Evolutionary conservation across 257 asterid genomes (phyloP).

Genomic region (Przewalskia tangutica): DNA sequence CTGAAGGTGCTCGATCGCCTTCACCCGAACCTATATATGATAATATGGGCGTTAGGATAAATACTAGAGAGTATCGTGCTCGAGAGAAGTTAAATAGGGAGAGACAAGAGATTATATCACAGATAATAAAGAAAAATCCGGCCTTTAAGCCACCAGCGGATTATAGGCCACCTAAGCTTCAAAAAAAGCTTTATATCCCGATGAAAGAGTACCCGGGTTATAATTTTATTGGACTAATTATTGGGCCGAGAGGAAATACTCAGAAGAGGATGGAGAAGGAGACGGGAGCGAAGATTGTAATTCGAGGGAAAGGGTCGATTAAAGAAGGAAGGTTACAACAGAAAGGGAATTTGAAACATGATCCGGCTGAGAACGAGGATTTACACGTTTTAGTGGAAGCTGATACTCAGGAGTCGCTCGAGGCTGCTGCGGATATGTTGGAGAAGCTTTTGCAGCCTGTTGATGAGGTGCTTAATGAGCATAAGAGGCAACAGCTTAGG

Average conservation of each 20-base stretch:
- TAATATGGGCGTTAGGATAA: slow-evolving; percentile 78
- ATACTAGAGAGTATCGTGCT: slow-evolving; percentile 93
- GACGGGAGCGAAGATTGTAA: slow-evolving; percentile 94
- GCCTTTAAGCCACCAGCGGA: slow-evolving; percentile 96
- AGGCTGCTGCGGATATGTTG: slow-evolving; percentile 89
- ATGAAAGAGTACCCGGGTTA: slow-evolving; percentile 95
- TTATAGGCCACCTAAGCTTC: slow-evolving; percentile 92
- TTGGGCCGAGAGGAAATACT: slow-evolving; percentile 94
- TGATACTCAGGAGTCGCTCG: slow-evolving; percentile 82
- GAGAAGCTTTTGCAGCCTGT: slow-evolving; percentile 95
- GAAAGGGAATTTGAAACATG: slow-evolving; percentile 77
- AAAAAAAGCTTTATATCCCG: slow-evolving; percentile 82
- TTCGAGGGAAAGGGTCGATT: slow-evolving; percentile 87
- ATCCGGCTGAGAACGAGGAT: slow-evolving; percentile 90
- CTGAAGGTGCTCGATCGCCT: slow-evolving; percentile 95
- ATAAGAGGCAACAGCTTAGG: slow-evolving; percentile 92
- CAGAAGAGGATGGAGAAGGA: slow-evolving; percentile 97
- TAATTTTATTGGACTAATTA: slow-evolving; percentile 82
- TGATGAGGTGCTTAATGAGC: slow-evolving; percentile 93
- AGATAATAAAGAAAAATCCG: slow-evolving; percentile 87
- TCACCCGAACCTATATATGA: slow-evolving; percentile 94
- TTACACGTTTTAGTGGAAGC: slow-evolving; percentile 91
- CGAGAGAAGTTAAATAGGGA: slow-evolving; percentile 81
- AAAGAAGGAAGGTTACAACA: slow-evolving; percentile 92
- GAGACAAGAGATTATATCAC: slow-evolving; percentile 85